phyloP scores from a whole-genome alignment of 2,329 filamentous ascomycete species.

The Polytolypa hystricis region DNA sequence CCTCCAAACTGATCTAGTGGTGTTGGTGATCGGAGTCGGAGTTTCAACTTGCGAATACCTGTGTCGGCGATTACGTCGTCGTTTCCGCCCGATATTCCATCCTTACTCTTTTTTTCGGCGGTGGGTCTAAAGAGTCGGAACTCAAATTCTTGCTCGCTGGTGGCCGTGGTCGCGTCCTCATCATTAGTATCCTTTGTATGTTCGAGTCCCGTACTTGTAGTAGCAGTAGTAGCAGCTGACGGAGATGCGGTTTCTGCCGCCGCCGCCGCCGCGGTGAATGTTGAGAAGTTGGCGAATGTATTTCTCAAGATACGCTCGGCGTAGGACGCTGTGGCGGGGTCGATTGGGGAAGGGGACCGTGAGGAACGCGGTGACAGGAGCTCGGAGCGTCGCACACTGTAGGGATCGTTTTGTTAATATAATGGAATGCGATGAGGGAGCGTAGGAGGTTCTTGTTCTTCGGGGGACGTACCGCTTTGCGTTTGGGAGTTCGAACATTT shows the following conservation, averaged over 20 bases:
- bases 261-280: constrained; percentile 2
- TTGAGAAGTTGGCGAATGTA: constrained; percentile 9
- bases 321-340: constrained; percentile 8
- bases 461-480: constrained; percentile 4
- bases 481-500: constrained; percentile 5
- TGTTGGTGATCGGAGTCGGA: constrained; percentile 29
- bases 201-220: background rate
- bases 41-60: constrained; percentile 27
- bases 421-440: background rate
- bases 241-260: background rate
- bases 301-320: constrained; percentile 8
- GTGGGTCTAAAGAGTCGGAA: constrained; percentile 31
- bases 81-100: background rate
- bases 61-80: background rate
- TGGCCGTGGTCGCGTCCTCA: too few species aligned
- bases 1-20: constrained; percentile 17
- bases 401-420: background rate
- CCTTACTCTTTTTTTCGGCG: constrained; percentile 1
- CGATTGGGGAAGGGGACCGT: constrained; percentile 8
- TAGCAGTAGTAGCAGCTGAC: background rate
- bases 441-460: background rate
- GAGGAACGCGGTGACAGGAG: constrained; percentile 9
- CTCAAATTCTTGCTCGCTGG: constrained; percentile 34
- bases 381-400: constrained; percentile 12
- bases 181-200: constrained; percentile 8